Evolutionary conservation across 140 eudicot genomes (phyloP).

Genomic region (Stevia rebaudiana): DNA sequence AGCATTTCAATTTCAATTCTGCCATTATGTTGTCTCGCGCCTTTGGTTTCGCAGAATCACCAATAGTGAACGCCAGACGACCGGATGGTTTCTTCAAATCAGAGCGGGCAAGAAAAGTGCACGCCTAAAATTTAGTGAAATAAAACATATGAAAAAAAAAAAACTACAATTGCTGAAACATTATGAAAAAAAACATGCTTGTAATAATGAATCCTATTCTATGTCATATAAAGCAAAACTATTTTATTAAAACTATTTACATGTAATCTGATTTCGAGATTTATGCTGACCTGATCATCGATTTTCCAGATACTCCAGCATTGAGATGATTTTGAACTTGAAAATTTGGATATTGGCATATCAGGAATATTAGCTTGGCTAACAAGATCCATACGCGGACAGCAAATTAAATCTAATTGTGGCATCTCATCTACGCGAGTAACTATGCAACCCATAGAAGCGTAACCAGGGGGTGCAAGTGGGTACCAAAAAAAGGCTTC

Average conservation of each 20-base stretch:
- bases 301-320: slow-evolving; percentile 99
- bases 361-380: slow-evolving; percentile 74
- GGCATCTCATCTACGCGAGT: slow-evolving; percentile 83
- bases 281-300: slow-evolving; percentile 75
- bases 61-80: slow-evolving; percentile 68
- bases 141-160: slow-evolving; percentile 9
- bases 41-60: slow-evolving; percentile 78
- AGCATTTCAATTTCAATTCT: slow-evolving; percentile 78
- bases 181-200: slow-evolving; percentile 19
- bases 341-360: slow-evolving; percentile 68
- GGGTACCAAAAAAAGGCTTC: slow-evolving; percentile 97
- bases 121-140: slow-evolving; percentile 45
- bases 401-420: slow-evolving; percentile 50
- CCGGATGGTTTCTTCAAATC: slow-evolving; percentile 85
- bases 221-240: background rate
- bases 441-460: slow-evolving; percentile 83
- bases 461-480: slow-evolving; percentile 97
- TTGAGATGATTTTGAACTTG: slow-evolving; percentile 59
- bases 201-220: slow-evolving; percentile 1
- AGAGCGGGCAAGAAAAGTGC: slow-evolving; percentile 89
- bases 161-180: too few relatives aligned
- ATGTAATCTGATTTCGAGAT: background rate
- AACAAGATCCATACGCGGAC: slow-evolving; percentile 93
- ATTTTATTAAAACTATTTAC: background rate
- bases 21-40: slow-evolving; percentile 86